Base-by-base conservation (phyloP, 257 asterid genomes). In the Penstemon eatonii region DNA sequence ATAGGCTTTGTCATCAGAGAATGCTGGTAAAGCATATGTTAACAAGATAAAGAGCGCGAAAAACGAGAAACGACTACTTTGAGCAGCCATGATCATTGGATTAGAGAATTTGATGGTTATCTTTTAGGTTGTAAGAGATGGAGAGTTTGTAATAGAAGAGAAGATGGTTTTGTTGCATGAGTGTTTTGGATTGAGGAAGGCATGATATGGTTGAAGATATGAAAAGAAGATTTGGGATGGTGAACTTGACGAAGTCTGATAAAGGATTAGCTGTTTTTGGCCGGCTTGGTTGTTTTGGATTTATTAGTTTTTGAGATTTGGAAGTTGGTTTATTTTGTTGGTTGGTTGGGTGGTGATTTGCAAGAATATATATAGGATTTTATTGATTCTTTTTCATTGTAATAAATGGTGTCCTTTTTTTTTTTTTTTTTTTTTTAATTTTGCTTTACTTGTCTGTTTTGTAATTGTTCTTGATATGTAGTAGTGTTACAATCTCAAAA, bases 241-340 rank as follows among this genome's bases (percentile, higher is more conserved):
- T 67, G 80, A 68, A 66, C 51, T 82, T 54, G 78, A 72, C 81
- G 56, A 73, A 50, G 79, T 84, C 65, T 53, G 55, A 62, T 41
- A 10, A 55, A 6, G 43, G 44, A 73, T 68, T 65, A 78, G 84
- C 83, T 72, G 73, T 80, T 67, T 41, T 62, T 55, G 52, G 86
- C 87, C 83, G 84, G 86, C 82, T 55, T 36, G 8, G 6, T 69
- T 59, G 33, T 25, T 18, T 66, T 61, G n/a, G 10, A 4, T 46
- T 50, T 56, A 4, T 67, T 11, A 4, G 46, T 37, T 25, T 12
- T 7, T 44, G 9, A 0, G 1, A 19, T 46, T 41, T 25, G 43
- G 44, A 11, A 67, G 8, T 47, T 8, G 52, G 37, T 58, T 46
- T 37, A 44, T 18, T 43, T 45, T 25, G 7, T 58, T 44, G 56